Evolutionary conservation across 2,329 filamentous ascomycete genomes (phyloP), one percentile per base, ranked within the genome.

Genomic region (Aureobasidium sp.): DNA sequence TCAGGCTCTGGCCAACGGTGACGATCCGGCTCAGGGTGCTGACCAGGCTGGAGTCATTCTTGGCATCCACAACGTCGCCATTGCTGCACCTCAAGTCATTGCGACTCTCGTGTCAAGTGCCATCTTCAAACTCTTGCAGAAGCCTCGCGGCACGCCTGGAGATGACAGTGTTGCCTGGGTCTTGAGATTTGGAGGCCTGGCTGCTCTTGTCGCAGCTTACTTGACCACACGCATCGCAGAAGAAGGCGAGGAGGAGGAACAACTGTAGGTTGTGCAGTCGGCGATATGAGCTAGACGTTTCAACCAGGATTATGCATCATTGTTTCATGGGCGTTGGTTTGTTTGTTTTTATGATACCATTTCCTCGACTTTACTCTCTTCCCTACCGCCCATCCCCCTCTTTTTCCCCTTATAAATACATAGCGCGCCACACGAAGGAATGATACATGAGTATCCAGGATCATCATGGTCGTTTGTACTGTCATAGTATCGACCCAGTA

Each of bases 51-150:
- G 93, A 45, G 89, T 97, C 44, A 91, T 97, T 48, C 82, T 97
- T 2, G 93, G 93, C 9, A 91, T 97, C 61, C 93, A 97, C 79
- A 97, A 97, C 74, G 93, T 97, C 77, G 88, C 92, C 17, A 89
- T 97, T 67, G 91, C 92, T 0, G 87, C 91, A 5, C 93, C 93
- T 1, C 93, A 97, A 72, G 92, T 97, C 64, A 82, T 97, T 61
- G 91, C 93, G 12, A 97, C 91, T 6, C 77, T 97, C 31, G 85
- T 89, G 27, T 93, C 90, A 64, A 91, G 88, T 70, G 79, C 88
- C 64, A 89, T 97, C 65, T 97, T 97, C 78, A 87, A 85, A 70
- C 78, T 87, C 44, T 83, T 93, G 69, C 92, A 97, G 77, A 96
- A 96, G 74, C 91, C 90, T 0, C 83, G 93, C 65, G 92, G 91